Base-by-base conservation (phyloP, 345 rosid genomes). In the Eucalyptus pumila region DNA sequence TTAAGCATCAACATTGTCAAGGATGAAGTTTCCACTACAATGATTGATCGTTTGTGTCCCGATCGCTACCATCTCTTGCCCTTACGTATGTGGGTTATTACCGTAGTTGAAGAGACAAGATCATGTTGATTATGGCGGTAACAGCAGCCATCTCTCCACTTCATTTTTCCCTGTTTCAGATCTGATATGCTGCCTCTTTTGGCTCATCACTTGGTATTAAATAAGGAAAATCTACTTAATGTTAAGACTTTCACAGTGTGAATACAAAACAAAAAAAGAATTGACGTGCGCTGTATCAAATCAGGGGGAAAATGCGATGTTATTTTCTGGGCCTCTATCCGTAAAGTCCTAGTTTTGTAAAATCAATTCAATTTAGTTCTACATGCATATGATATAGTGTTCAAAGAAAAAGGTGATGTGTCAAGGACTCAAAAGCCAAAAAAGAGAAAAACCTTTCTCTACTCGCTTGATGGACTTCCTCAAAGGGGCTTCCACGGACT, bases 111-210 rank as follows among this genome's bases (percentile, higher is more conserved):
- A 58, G 67, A 58, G 67, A 26, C 4, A 4, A 58, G 67, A 58
- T 26, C 67, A 58, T 0, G 1, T 58, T 58, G 67, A 58, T 58
- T 58, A 58, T 15, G 65, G n/a, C 0, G 14, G 67, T 58, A 58
- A 58, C 7, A 5, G 0, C 7, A 1, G 4, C 14, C 2, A 0
- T 2, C 7, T 58, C 3, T 58, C 7, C n/a, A 58, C 2, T 52
- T 52, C 58, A 52, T 52, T 52, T 58, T 58, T 14, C 0, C 65
- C 2, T 0, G 1, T 26, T 58, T 58, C 14, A 58, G n/a, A 58
- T 58, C 0, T 58, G 67, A 58, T 26, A 11, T 0, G n/a, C 67
- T 11, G 23, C n/a, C 14, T 58, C 7, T 2, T 11, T 27, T 58
- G n/a, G 67, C 15, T 58, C n/a, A 11, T 58, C n/a, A 58, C 67